Evolutionary conservation across 129 eudicot genomes (phyloP).

Genomic region (Flaveria bidentis): DNA sequence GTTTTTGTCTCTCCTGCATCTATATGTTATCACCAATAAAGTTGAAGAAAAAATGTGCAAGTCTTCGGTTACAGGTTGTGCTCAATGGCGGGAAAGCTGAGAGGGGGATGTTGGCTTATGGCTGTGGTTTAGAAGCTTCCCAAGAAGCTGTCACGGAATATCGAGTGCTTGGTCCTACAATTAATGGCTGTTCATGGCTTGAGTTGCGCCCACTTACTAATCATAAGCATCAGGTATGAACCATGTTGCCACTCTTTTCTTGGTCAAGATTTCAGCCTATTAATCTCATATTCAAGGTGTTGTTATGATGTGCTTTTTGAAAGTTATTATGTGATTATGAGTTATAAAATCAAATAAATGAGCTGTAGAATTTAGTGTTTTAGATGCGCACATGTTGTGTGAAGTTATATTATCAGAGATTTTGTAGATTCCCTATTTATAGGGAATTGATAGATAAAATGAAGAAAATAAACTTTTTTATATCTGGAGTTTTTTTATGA

Average conservation of each 20-base stretch:
- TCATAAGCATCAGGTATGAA: constrained; percentile 80
- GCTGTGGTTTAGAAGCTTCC: constrained; percentile 66
- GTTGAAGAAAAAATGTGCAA: not conserved
- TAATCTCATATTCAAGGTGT: not conserved
- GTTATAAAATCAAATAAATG: not conserved
- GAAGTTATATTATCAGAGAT: no score
- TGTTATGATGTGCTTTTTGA: not conserved
- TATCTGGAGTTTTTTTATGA: not conserved
- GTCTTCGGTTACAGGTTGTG: constrained; percentile 46
- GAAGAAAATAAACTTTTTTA: not conserved
- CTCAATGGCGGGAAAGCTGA: constrained; percentile 85
- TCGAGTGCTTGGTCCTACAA: constrained; percentile 85
- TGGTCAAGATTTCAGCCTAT: not conserved
- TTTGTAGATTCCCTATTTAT: no score
- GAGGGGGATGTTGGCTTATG: constrained; percentile 73
- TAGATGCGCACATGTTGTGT: not conserved
- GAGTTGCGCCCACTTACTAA: constrained; percentile 81
- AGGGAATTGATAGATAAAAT: no score
- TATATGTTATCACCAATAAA: not conserved
- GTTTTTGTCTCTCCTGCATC: constrained; percentile 34
- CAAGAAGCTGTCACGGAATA: constrained; percentile 89
- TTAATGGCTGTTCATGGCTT: constrained; percentile 94
- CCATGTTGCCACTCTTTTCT: constrained; percentile 11
- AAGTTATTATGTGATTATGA: not conserved
- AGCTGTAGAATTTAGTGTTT: not conserved